Evolutionary conservation across 1,139 yeast genomes (phyloP), one percentile per base, ranked within the genome.

Genomic region (Suhomyces atakaporum): DNA sequence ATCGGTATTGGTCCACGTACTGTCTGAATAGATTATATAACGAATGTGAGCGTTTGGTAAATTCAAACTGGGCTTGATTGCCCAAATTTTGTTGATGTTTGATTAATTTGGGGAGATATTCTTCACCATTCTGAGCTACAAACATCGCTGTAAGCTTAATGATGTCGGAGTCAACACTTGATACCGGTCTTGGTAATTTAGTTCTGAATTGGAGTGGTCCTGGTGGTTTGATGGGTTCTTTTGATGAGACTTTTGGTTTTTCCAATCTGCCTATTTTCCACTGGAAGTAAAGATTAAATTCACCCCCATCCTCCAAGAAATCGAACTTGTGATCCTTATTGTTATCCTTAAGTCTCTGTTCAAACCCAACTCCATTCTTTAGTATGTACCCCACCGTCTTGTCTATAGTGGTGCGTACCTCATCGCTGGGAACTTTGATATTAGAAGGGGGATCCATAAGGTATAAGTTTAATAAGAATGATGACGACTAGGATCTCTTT

Each of bases 91-190:
- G 62, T 40, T 71, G 62, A 42, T 71, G 73, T 19, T 62, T 53
- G 18, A 51, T 57, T 29, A 75, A 57, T 25, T 60, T 56, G 5
- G 58, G 54, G 7, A 70, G 54, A 47, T 76, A 78, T 14, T 60
- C 60, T 2, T 62, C 60, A 0, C 87, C 86, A 47, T 81, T 77
- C 12, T 59, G 51, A 2, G 80, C 87, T 2, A 77, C 78, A 50
- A 77, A 81, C 37, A 79, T 68, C 0, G 97, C 97, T 0, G 92
- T 78, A 3, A 79, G 53, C 51, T 85, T 84, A 28, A 92, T 73
- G 11, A 85, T 66, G 28, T 83, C 84, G 26, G 83, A 60, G 56
- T 89, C 96, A 28, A 71, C 66, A 1, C 75, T 56, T 0, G 92
- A 75, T 3, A 89, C 67, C 3, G 79, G 69, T 3, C 38, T 27